Base-by-base conservation (phyloP, 148 eudicot genomes). In the Vaccinium corymbosum region DNA sequence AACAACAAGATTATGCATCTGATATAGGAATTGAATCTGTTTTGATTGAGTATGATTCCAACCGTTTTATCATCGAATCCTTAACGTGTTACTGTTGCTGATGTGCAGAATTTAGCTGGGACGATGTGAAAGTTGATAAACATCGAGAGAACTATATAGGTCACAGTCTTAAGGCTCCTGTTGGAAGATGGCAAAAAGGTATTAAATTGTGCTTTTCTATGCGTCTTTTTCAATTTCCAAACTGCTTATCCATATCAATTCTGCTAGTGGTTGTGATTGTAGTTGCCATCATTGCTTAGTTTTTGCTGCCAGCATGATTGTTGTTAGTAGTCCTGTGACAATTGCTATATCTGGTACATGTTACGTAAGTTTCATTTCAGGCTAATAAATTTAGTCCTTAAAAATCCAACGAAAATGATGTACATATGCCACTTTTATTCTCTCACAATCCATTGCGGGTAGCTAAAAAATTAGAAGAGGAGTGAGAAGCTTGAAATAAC, bases 141-240 rank as follows among this genome's bases (percentile, higher is more conserved):
- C 95, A 96, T 88, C 89, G 98, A 72, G 98, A 96, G 85, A 96
- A 96, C 83, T 96, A 96, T 88, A 79, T 96, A n/a, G 98, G 98
- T 81, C 98, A 96, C 86, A 96, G 98, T 84, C 77, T 96, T 86
- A 94, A 96, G 90, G 98, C 98, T 82, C 97, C 98, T 56, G 98
- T 96, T 85, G 98, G 98, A 80, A 90, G 98, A 92, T 96, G 98
- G 98, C 98, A 96, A 88, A 96, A 96, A 93, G 98, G 98, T 95
- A 87, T 76, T 61, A 3, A 61, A 61, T 32, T 78, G 3, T 0
- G 59, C 12, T 14, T 76, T 55, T 80, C 42, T 22, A 5, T 66
- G 29, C 6, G 73, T 13, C 29, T 68, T n/a, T 19, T 76, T 50
- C 12, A 2, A 7, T 85, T 12, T 29, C 25, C 15, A 56, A 19